Evolutionary conservation across 2,329 filamentous ascomycete genomes (phyloP), one percentile per base, ranked within the genome.

Genomic region (Epichloe sibirici): DNA sequence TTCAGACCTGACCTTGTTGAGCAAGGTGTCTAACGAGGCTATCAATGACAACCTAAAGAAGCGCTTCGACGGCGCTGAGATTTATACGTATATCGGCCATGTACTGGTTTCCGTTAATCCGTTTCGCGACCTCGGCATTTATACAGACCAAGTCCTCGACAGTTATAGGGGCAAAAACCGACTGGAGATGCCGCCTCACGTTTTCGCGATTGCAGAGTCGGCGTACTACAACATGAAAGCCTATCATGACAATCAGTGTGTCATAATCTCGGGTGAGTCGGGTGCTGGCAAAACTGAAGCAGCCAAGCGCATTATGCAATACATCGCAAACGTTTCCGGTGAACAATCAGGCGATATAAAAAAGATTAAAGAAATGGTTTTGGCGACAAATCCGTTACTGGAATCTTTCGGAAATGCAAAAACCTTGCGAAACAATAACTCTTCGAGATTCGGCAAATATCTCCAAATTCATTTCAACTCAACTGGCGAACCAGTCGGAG

Each of bases 181-280:
- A 59, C 79, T 98, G 59, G 93, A 98, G 74, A 83, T 89, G 74
- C 87, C 90, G 31, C 93, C 93, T 8, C 93, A 98, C 70, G 93
- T 98, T 61, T 98, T 96, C 68, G 91, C 90, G 56, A 93, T 98
- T 64, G 93, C 93, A 65, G 93, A 98, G 71, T 86, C 91, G 7
- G 71, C 90, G 52, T 98, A 98, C 75, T 97, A 97, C 75, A 97
- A 98, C 75, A 97, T 98, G 93, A 97, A 97, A 70, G 91, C 90
- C 46, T 98, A 98, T 77, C 89, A 89, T 65, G 93, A 97, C 62
- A 97, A 97, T 73, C 93, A 98, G 70, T 97, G 93, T 73, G 91
- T 98, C 60, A 98, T 98, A 70, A 98, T 98, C 62, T 97, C 93
- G 4, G 93, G 93, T 66, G 93, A 98, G 72, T 97, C 93, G 3